Base-by-base conservation (phyloP, 495 filamentous ascomycete genomes). In the Hypomontagnella submonticulosa region DNA sequence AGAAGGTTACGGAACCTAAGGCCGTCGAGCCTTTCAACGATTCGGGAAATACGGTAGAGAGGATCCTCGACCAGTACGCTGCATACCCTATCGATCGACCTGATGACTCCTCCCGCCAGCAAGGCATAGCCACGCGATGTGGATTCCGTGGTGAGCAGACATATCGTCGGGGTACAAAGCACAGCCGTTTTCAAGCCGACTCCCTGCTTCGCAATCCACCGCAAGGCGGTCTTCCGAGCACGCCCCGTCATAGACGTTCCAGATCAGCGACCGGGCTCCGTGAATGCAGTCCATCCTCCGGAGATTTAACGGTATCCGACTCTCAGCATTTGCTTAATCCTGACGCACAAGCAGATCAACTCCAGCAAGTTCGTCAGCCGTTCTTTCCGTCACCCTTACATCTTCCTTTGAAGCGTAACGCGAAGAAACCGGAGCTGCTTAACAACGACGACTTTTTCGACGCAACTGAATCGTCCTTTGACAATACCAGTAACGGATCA, bases 21-120 rank as follows among this genome's bases (percentile, higher is more conserved):
- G 11, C 43, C 13, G 4, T 11, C 20, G 40, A 52, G 46, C 33
- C 11, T 49, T 44, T 43, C 37, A 55, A 49, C 50, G 63, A 38
- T 13, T 72, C 72, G 18, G 69, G 44, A 20, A 74, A 63, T 37
- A 74, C 75, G 0, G 67, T 76, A 11, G 72, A 73, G 23, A 66
- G 70, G 38, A 76, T 76, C 6, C 60, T 73, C 37, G 62, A 68
- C 1, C 70, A 75, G 40, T 76, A 76, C 40, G 33, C 65, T 6
- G 41, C 8, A 2, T 4, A 23, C 27, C 43, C 58, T 0, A 52
- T 44, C 15, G 47, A 49, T 5, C 23, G 44, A 18, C 27, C 37
- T 19, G 48, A 57, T 3, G 43, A 47, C 1, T 18, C 61, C 10
- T 18, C 72, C 18, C 47, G 32, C 3, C 15, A 34, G 2, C 15